phyloP scores from a whole-genome alignment of 129 eudicot genomes.

The Escallonia rubra region DNA sequence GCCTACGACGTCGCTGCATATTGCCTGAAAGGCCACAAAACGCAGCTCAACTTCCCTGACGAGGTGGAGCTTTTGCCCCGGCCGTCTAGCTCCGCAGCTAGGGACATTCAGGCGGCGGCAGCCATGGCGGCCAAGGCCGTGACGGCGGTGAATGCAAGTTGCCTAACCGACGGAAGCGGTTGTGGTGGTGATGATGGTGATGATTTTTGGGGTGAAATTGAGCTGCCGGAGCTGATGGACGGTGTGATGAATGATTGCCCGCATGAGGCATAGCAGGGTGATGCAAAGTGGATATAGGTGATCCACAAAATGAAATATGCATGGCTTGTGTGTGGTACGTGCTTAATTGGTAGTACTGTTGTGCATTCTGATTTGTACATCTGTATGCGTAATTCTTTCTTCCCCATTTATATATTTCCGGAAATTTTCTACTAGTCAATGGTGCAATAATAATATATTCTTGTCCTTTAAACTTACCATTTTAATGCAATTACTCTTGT shows the following conservation, averaged over 20 bases:
- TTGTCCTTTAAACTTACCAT: no score
- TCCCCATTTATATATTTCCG: no score
- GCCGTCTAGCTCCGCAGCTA: constrained; percentile 34
- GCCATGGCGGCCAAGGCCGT: constrained; percentile 48
- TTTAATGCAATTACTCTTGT: no score
- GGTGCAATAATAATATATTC: neutral
- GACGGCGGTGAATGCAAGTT: constrained; percentile 5
- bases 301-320: no score
- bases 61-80: constrained; percentile 38
- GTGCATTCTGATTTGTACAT: neutral
- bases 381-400: no score
- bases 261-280: neutral
- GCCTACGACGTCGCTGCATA: constrained; percentile 52
- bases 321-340: neutral
- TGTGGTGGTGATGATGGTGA: constrained; percentile 2
- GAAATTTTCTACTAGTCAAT: neutral
- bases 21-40: constrained; percentile 32
- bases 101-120: constrained; percentile 67
- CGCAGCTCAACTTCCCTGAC: constrained; percentile 66
- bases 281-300: neutral
- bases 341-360: neutral
- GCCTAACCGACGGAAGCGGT: no score
- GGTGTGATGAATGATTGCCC: neutral
- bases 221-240: constrained; percentile 43
- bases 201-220: constrained; percentile 52